Base-by-base conservation (phyloP, 495 filamentous ascomycete genomes). In the Monascus purpureus region DNA sequence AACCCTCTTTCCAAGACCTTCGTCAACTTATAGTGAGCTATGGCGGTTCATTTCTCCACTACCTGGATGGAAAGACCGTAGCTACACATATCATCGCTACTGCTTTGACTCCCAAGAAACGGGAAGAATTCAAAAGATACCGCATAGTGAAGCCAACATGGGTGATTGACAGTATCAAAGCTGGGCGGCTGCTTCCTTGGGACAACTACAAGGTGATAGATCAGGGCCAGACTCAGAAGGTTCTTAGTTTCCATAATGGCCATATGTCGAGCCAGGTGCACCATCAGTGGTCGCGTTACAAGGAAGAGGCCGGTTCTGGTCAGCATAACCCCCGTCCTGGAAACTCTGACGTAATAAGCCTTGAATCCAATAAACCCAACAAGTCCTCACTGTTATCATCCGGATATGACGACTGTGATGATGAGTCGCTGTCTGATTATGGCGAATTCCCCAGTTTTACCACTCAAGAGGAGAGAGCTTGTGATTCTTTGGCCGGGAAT, bases 91-190 rank as follows among this genome's bases (percentile, higher is more conserved):
- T 97, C 44, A 85, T 97, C 45, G 85, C 88, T 4, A 84, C 80
- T 28, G 76, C 73, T 33, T 65, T 97, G 20, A 88, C 90, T 2
- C 82, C 82, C 0, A 96, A 93, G 63, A 97, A 97, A 48, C 68
- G 72, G 17, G 73, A 82, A 19, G 90, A 95, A 38, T 93, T 92
- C 40, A 63, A 58, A 13, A 73, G 70, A 35, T 96, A 94, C 46
- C 75, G 84, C 17, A 82, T 97, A 15, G 90, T 94, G 40, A 93
- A 87, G 53, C 90, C 90, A n/a, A 79, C 86, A 31, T 97, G 90
- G 90, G 68, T 96, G 2, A 76, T 82, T 7, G 90, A 96, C 37
- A 92, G 85, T 47, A 70, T 96, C 34, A 64, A 73, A 29, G 80
- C 77, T 4, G 84, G 85, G 1, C 77, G 68, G 32, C 45, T 95